A percentile compares a stretch with the other conserved stretches of the same genome.
These are phyloP conservation scores for Pseudogymnoascus sp. DNA, from an alignment of 2,329 filamentous ascomycete genomes.

Conservation along the genomic window DNA sequence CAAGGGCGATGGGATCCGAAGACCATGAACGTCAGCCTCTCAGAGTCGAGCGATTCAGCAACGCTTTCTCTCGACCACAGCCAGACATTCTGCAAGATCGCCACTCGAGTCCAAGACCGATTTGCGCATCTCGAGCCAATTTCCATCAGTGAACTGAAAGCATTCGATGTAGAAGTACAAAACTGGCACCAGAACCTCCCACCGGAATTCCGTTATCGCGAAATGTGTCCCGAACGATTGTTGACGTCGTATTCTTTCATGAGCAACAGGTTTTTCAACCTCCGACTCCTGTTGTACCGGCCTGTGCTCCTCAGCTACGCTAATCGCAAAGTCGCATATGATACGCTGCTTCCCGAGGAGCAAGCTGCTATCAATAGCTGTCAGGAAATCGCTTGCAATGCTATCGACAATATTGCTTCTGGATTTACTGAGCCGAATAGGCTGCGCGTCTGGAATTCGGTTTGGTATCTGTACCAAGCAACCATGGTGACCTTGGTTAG, in stretches of 20 bases:
- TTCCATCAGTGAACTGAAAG: not conserved
- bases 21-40: not conserved
- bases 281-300: not conserved
- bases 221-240: not conserved
- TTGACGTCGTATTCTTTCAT: not conserved
- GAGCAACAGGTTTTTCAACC: constrained; percentile 9
- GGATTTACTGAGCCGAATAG: not conserved
- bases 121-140: constrained; percentile 6
- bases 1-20: constrained; percentile 3
- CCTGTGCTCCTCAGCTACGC: constrained; percentile 6
- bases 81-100: not conserved
- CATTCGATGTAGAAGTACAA: not conserved
- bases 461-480: not conserved
- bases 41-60: not conserved
- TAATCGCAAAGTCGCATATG: not conserved
- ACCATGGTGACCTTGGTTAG: not conserved
- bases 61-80: not conserved
- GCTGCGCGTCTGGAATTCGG: not conserved
- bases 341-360: not conserved
- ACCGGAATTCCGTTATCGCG: not conserved
- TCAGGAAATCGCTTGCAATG: constrained; percentile 7
- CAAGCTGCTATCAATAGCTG: not conserved
- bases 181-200: constrained; percentile 1
- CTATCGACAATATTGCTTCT: not conserved
- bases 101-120: not conserved